Percentiles rank a stretch among this genome's conserved stretches.
Conservation (phyloP, 495 filamentous ascomycete genomes). For the Durotheca rogersii region DNA sequence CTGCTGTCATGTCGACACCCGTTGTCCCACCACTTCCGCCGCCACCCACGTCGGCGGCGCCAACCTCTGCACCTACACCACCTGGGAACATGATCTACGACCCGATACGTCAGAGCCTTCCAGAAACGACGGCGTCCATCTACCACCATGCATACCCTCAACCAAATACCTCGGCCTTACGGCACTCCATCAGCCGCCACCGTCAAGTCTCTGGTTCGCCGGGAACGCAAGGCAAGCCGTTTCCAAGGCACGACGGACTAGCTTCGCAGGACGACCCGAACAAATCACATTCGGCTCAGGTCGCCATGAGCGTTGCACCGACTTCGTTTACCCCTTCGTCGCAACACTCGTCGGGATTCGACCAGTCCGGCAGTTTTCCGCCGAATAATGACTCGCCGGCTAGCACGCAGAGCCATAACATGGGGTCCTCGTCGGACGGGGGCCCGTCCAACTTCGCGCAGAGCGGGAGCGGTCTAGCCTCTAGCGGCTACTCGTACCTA, state of each 20-base stretch:
- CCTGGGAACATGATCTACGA: slow-evolving; percentile 56
- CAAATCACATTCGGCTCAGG: slow-evolving; percentile 20
- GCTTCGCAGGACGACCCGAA: slow-evolving; percentile 33
- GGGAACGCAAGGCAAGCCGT: slow-evolving; percentile 38
- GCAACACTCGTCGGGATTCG: slow-evolving; percentile 39
- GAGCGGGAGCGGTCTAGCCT: slow-evolving; percentile 40
- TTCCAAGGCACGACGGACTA: slow-evolving; percentile 40
- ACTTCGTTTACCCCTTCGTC: slow-evolving; percentile 32
- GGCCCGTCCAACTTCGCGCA: slow-evolving; percentile 41
- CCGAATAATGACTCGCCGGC: slow-evolving; percentile 38
- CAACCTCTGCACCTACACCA: slow-evolving; percentile 43
- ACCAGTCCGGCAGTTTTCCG: slow-evolving; percentile 26
- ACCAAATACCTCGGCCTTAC: slow-evolving; percentile 45
- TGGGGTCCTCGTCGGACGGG: slow-evolving; percentile 18
- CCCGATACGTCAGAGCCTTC: slow-evolving; percentile 52
- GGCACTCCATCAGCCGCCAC: slow-evolving; percentile 45
- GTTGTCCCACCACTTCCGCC: slow-evolving; percentile 19
- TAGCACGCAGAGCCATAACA: slow-evolving; percentile 30
- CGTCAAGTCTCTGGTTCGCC: slow-evolving; percentile 41
- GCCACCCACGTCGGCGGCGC: slow-evolving; percentile 22
- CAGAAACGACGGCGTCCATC: slow-evolving; percentile 42
- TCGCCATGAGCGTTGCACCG: slow-evolving; percentile 33
- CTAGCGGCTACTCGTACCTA: slow-evolving; percentile 46
- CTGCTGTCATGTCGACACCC: slow-evolving; percentile 13
- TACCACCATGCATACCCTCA: slow-evolving; percentile 50